Evolutionary conservation across 345 rosid genomes (phyloP).

Genomic region (Garcia nutans): DNA sequence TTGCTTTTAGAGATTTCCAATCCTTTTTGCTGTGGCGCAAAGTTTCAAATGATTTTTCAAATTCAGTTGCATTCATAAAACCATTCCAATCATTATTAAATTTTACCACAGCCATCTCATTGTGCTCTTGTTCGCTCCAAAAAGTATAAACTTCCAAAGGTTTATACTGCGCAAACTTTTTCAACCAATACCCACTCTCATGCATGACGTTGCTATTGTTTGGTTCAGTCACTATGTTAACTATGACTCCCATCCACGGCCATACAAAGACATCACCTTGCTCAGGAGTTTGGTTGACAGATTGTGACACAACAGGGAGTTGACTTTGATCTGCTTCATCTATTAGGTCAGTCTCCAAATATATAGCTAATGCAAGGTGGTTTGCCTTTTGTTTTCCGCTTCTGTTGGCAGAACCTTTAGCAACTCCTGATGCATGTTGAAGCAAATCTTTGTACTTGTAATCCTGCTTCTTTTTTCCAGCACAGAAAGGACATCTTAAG

Average conservation of each 20-base stretch:
- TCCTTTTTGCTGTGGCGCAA: slow-evolving; percentile 46
- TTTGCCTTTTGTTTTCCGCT: slow-evolving; percentile 73
- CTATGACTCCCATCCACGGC: slow-evolving; percentile 85
- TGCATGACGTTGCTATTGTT: slow-evolving; percentile 19
- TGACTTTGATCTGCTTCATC: slow-evolving; percentile 42
- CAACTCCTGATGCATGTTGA: slow-evolving; percentile 87
- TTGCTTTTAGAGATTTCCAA: slow-evolving; percentile 43
- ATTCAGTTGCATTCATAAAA: slow-evolving; percentile 47
- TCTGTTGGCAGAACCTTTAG: slow-evolving; percentile 70
- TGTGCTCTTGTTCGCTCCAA: slow-evolving; percentile 39
- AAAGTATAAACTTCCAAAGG: slow-evolving; percentile 52
- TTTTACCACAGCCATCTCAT: slow-evolving; percentile 51
- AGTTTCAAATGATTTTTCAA: slow-evolving; percentile 63
- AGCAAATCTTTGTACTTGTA: slow-evolving; percentile 75
- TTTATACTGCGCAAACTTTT: slow-evolving; percentile 53
- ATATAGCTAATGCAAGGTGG: slow-evolving; percentile 71
- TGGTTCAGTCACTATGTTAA: slow-evolving; percentile 33
- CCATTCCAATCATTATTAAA: slow-evolving; percentile 68
- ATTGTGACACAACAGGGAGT: slow-evolving; percentile 23
- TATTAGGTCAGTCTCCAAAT: slow-evolving; percentile 59
- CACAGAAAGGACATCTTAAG: slow-evolving; percentile 79
- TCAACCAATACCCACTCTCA: slow-evolving; percentile 54
- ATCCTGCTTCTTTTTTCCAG: slow-evolving; percentile 84
- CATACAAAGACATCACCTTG: slow-evolving; percentile 54
- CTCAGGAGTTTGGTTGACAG: slow-evolving; percentile 26